A percentile compares a stretch with the other conserved stretches of the same genome.
Conservation (phyloP, 1,139 yeast genomes). For the Magnusiomyces starmeri region DNA sequence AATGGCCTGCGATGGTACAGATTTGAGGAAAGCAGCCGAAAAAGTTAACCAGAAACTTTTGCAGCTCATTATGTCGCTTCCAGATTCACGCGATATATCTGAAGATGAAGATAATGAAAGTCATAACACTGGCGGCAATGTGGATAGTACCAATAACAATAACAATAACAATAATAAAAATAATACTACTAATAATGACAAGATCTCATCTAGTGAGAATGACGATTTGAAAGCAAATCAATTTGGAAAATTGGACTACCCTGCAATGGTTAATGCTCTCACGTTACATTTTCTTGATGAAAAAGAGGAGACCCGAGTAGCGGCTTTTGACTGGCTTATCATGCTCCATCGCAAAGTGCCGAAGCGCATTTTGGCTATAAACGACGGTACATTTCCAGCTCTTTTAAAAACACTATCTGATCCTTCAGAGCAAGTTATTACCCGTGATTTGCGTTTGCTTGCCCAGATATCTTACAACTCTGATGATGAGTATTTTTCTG, state of each 20-base stretch:
- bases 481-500: slow-evolving; percentile 69
- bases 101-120: slow-evolving; percentile 5
- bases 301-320: slow-evolving; percentile 74
- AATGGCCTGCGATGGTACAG: slow-evolving; percentile 47
- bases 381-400: slow-evolving; percentile 67
- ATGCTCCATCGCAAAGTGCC: slow-evolving; percentile 75
- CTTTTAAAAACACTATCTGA: slow-evolving; percentile 76
- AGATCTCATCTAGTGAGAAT: background rate
- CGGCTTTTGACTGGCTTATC: slow-evolving; percentile 86
- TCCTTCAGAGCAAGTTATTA: slow-evolving; percentile 77
- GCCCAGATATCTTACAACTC: slow-evolving; percentile 74
- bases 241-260: slow-evolving; percentile 40
- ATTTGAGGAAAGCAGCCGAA: slow-evolving; percentile 48
- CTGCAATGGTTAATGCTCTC: slow-evolving; percentile 52
- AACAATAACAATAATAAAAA: slow-evolving; percentile 14
- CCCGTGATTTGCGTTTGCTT: slow-evolving; percentile 65
- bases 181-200: background rate
- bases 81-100: slow-evolving; percentile 21
- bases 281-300: slow-evolving; percentile 57
- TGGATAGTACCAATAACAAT: slow-evolving; percentile 9
- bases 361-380: slow-evolving; percentile 46
- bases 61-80: slow-evolving; percentile 38
- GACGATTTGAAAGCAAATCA: background rate
- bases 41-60: slow-evolving; percentile 46
- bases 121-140: slow-evolving; percentile 8